A percentile compares a stretch with the other conserved stretches of the same genome.
Evolutionary conservation across 768 basidiomycete species (phyloP).

Genomic region (Tylopilus plumbeoviolaceoides): DNA sequence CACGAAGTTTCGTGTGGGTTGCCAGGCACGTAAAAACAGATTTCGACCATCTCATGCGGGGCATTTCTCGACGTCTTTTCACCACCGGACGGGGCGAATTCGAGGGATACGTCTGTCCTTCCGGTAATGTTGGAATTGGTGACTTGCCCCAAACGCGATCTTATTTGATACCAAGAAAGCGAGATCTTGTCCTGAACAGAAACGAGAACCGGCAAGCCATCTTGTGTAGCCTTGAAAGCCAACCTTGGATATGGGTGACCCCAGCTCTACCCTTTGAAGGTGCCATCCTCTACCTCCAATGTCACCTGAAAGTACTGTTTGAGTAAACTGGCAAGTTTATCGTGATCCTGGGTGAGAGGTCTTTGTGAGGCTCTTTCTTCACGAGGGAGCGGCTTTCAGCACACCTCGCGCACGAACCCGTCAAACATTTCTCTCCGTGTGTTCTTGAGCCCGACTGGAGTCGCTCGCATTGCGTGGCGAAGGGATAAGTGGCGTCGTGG

Average conservation of each 20-base stretch:
- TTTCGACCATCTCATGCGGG: no score
- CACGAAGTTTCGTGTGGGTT: slow-evolving; percentile 53
- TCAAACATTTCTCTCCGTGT: slow-evolving; percentile 91
- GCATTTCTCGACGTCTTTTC: no score
- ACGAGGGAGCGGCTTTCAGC: neutral
- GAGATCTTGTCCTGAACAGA: slow-evolving; percentile 72
- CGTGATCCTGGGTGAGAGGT: slow-evolving; percentile 65
- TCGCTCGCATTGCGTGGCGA: no score
- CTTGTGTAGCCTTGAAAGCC: slow-evolving; percentile 9
- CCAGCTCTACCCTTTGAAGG: slow-evolving; percentile 98
- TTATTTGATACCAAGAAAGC: slow-evolving; percentile 88
- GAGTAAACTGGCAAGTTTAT: slow-evolving; percentile 71
- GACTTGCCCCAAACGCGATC: slow-evolving; percentile 79
- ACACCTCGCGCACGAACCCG: slow-evolving; percentile 86
- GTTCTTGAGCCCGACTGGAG: slow-evolving; percentile 71
- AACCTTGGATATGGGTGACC: slow-evolving; percentile 95
- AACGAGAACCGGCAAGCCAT: neutral
- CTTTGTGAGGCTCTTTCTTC: neutral
- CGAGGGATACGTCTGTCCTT: slow-evolving; percentile 97
- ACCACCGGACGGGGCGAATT: slow-evolving; percentile 56
- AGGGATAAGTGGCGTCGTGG: no score
- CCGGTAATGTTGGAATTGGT: slow-evolving; percentile 98
- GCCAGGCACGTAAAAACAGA: no score
- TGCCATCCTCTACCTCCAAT: slow-evolving; percentile 83
- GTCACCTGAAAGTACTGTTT: slow-evolving; percentile 86